phyloP scores from a whole-genome alignment of 2,329 filamentous ascomycete species.

The Cryphonectria nitschkei region DNA sequence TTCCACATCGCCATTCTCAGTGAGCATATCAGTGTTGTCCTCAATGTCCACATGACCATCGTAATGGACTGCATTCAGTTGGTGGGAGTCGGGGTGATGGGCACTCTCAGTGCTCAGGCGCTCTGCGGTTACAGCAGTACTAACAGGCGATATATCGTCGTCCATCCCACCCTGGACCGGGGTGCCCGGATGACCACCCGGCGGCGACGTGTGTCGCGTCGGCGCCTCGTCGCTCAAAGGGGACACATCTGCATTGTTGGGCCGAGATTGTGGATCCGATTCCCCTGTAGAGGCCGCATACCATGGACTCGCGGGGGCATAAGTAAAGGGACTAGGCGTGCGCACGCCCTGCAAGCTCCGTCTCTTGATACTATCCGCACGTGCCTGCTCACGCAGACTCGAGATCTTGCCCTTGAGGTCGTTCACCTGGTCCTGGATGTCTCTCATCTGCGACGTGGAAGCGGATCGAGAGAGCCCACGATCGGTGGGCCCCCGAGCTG shows the following conservation, averaged over 20 bases:
- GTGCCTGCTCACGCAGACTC: slow-evolving; percentile 74
- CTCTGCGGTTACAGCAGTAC: slow-evolving; percentile 36
- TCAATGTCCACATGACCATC: slow-evolving; percentile 33
- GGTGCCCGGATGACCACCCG: slow-evolving; percentile 31
- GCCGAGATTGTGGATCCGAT: slow-evolving; percentile 24
- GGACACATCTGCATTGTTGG: slow-evolving; percentile 27
- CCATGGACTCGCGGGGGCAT: slow-evolving; percentile 63
- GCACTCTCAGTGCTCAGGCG: slow-evolving; percentile 30
- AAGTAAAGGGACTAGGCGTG: slow-evolving; percentile 78
- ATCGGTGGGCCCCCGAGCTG: slow-evolving; percentile 46
- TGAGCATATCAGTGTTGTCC: slow-evolving; percentile 47
- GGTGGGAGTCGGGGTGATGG: slow-evolving; percentile 34
- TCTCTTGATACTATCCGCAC: slow-evolving; percentile 77
- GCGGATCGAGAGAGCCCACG: slow-evolving; percentile 64
- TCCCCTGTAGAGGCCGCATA: slow-evolving; percentile 38
- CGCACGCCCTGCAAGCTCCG: slow-evolving; percentile 76
- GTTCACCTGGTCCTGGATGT: slow-evolving; percentile 81
- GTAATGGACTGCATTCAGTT: slow-evolving; percentile 34
- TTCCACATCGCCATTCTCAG: slow-evolving; percentile 43
- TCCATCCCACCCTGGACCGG: slow-evolving; percentile 33
- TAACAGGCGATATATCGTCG: slow-evolving; percentile 37
- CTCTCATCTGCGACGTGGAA: slow-evolving; percentile 73
- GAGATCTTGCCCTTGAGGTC: slow-evolving; percentile 86
- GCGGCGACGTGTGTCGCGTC: slow-evolving; percentile 25
- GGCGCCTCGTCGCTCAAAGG: slow-evolving; percentile 18